A percentile compares a stretch with the other conserved stretches of the same genome.
These are phyloP conservation scores for Peniophora sp. DNA, from an alignment of 1,284 basidiomycete species.

Conservation along the genomic window DNA sequence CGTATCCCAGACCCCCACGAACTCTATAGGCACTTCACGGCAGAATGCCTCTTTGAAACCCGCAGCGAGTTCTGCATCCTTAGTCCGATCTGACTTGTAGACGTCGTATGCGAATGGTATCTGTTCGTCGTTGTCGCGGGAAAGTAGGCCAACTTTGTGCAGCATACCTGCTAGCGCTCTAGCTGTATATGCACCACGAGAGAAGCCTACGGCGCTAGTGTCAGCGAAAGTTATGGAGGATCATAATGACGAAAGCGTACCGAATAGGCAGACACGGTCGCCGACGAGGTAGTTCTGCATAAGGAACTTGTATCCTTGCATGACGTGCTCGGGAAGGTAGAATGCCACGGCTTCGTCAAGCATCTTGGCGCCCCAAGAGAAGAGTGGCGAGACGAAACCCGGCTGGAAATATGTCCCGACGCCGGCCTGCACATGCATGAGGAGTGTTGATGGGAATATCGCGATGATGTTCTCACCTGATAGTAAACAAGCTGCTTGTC, in stretches of 20 bases:
- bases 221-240: not conserved
- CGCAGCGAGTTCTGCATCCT: slow-evolving; percentile 28
- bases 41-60: slow-evolving; percentile 66
- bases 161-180: slow-evolving; percentile 65
- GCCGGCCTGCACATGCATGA: slow-evolving; percentile 34
- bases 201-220: slow-evolving; percentile 43
- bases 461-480: slow-evolving; percentile 34
- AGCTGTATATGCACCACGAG: slow-evolving; percentile 71
- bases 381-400: slow-evolving; percentile 44
- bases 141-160: slow-evolving; percentile 45
- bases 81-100: slow-evolving; percentile 40
- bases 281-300: slow-evolving; percentile 49
- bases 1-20: slow-evolving; percentile 65
- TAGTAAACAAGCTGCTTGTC: slow-evolving; percentile 57
- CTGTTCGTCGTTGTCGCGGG: slow-evolving; percentile 50
- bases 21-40: slow-evolving; percentile 48
- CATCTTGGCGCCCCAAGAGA: slow-evolving; percentile 38
- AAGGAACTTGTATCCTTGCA: slow-evolving; percentile 58
- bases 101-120: slow-evolving; percentile 60
- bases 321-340: slow-evolving; percentile 58
- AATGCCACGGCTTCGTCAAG: slow-evolving; percentile 55
- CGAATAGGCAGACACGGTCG: slow-evolving; percentile 59
- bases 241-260: slow-evolving; percentile 23
- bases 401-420: slow-evolving; percentile 51
- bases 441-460: not conserved